Evolutionary conservation across 371 early-diverging fungal species (phyloP).

Genomic region (Syncephalastrum sp.): DNA sequence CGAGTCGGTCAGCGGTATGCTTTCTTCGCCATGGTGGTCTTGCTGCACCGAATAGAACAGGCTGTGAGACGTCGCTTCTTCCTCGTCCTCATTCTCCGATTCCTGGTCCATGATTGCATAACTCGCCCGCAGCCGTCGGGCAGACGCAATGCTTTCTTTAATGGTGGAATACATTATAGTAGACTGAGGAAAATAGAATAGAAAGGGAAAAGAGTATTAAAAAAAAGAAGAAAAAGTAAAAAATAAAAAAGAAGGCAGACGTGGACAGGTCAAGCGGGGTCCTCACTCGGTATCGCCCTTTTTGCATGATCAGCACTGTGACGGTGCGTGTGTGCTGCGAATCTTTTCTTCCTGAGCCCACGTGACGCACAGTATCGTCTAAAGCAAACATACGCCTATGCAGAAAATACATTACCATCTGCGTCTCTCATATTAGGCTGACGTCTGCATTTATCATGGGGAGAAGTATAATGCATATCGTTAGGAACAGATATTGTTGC

Average conservation of each 20-base stretch:
- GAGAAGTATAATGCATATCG: too few species aligned
- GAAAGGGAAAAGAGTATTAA: neutral
- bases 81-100: constrained; percentile 41
- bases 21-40: constrained; percentile 31
- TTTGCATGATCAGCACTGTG: too few species aligned
- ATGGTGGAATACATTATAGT: constrained; percentile 22
- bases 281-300: too few species aligned
- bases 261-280: neutral
- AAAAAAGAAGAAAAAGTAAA: constrained; percentile 1
- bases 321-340: too few species aligned
- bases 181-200: constrained; percentile 27
- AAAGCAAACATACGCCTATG: too few species aligned
- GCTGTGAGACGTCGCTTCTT: constrained; percentile 27
- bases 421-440: too few species aligned
- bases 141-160: constrained; percentile 26
- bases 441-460: too few species aligned
- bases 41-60: constrained; percentile 44
- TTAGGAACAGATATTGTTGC: too few species aligned
- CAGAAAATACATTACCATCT: too few species aligned
- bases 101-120: constrained; percentile 46
- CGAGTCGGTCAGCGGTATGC: constrained; percentile 44
- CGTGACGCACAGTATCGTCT: too few species aligned
- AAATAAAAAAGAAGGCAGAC: neutral
- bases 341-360: too few species aligned
- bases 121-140: constrained; percentile 23